phyloP scores from a whole-genome alignment of 768 basidiomycete genomes.

The Lactarius hatsudake region DNA sequence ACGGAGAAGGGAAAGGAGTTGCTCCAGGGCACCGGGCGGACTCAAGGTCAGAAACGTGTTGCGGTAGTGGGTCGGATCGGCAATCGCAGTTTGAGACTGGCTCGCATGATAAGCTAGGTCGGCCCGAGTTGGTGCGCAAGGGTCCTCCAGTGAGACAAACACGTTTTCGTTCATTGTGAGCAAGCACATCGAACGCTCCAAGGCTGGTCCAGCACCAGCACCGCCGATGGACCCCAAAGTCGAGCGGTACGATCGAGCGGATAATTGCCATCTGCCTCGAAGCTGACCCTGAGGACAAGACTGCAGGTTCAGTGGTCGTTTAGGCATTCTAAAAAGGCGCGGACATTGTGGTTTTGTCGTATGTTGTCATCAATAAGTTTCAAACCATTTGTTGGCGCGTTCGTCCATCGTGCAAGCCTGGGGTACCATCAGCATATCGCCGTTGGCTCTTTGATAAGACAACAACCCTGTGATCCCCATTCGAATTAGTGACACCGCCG shows the following conservation, averaged over 20 bases:
- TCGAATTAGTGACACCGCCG: neutral
- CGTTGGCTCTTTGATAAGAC: neutral
- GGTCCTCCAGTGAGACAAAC: constrained; percentile 77
- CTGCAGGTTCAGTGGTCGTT: constrained; percentile 27
- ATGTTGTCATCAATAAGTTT: constrained; percentile 70
- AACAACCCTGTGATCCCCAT: constrained; percentile 29
- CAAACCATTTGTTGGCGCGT: constrained; percentile 72
- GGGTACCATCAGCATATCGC: neutral
- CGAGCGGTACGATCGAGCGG: constrained; percentile 72
- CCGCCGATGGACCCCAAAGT: constrained; percentile 58
- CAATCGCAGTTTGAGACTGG: constrained; percentile 25
- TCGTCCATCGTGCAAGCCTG: constrained; percentile 78
- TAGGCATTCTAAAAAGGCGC: constrained; percentile 29
- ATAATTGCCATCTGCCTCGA: constrained; percentile 66
- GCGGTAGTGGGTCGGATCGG: constrained; percentile 56
- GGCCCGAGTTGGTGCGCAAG: constrained; percentile 61
- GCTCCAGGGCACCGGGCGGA: constrained; percentile 73
- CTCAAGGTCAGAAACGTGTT: constrained; percentile 73
- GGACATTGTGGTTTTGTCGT: constrained; percentile 62
- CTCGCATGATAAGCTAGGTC: constrained; percentile 51
- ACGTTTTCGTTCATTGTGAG: constrained; percentile 79
- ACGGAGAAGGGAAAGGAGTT: constrained; percentile 67
- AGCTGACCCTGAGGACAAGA: constrained; percentile 48
- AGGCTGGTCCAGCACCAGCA: constrained; percentile 44
- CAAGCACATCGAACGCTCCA: constrained; percentile 71